phyloP scores from a whole-genome alignment of 164 flowering plant species.

The Berberis thunbergii region DNA sequence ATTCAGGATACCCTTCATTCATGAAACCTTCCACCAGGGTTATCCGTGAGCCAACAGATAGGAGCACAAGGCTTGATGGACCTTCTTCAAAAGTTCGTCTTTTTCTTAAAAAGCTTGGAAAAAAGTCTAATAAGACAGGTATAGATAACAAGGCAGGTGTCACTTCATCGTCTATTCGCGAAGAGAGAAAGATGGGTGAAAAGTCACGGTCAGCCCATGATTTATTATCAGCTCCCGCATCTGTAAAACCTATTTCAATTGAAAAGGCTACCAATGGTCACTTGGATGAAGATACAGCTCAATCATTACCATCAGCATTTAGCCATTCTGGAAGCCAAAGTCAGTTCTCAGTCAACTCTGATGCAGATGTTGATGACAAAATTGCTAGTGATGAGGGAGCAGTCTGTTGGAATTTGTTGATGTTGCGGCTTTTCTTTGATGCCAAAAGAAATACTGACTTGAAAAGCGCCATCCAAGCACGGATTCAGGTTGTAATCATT shows the following conservation, averaged over 20 bases:
- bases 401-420: constrained; percentile 75
- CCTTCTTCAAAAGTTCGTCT: constrained; percentile 73
- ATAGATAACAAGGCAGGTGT: constrained; percentile 33
- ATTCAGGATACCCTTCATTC: constrained; percentile 60
- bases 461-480: constrained; percentile 39
- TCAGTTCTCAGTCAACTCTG: constrained; percentile 37
- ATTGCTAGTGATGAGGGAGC: constrained; percentile 65
- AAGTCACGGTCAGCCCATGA: constrained; percentile 34
- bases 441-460: constrained; percentile 42
- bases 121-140: constrained; percentile 50
- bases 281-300: constrained; percentile 26
- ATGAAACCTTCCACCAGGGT: constrained; percentile 47
- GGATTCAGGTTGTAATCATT: constrained; percentile 57
- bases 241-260: constrained; percentile 16
- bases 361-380: constrained; percentile 47
- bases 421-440: constrained; percentile 86
- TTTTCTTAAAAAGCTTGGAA: constrained; percentile 57
- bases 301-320: constrained; percentile 15
- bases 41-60: constrained; percentile 34
- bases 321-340: constrained; percentile 33
- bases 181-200: constrained; percentile 39
- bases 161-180: constrained; percentile 23
- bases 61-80: constrained; percentile 34
- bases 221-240: constrained; percentile 6
- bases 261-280: constrained; percentile 15